Percentiles rank a stretch among this genome's conserved stretches.
These are phyloP conservation scores for Termitomyces titanicus DNA, from an alignment of 768 basidiomycete genomes.

Conservation along the genomic window DNA sequence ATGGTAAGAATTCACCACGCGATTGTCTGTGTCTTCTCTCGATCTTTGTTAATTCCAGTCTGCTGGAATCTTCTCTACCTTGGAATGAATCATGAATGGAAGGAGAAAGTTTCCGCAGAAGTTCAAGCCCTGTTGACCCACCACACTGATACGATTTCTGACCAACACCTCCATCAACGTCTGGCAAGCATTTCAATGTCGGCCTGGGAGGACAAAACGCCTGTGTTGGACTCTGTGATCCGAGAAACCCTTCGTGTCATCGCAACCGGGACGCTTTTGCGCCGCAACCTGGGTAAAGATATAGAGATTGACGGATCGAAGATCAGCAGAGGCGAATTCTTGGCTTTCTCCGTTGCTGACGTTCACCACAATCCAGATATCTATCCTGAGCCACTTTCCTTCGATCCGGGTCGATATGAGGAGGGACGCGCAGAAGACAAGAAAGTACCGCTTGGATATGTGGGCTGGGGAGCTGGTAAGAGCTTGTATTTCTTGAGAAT, in stretches of 20 bases:
- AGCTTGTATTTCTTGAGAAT: neutral
- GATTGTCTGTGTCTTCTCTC: neutral
- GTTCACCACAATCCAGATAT: slow-evolving; percentile 30
- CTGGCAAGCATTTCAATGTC: slow-evolving; percentile 30
- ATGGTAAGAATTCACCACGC: slow-evolving; percentile 19
- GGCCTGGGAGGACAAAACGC: slow-evolving; percentile 38
- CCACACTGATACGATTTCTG: slow-evolving; percentile 20
- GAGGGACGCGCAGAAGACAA: slow-evolving; percentile 32
- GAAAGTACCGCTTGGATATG: slow-evolving; percentile 25
- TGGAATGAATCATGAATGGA: slow-evolving; percentile 30
- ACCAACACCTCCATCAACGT: slow-evolving; percentile 28
- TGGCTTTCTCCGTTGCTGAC: slow-evolving; percentile 29
- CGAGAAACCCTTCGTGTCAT: slow-evolving; percentile 36
- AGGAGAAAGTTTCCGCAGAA: slow-evolving; percentile 24
- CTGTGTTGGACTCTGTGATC: slow-evolving; percentile 31
- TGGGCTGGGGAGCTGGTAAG: slow-evolving; percentile 39
- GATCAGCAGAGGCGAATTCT: slow-evolving; percentile 29
- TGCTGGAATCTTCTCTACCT: slow-evolving; percentile 35
- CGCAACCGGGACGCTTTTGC: slow-evolving; percentile 23
- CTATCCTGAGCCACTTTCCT: slow-evolving; percentile 29
- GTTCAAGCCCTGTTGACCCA: slow-evolving; percentile 26
- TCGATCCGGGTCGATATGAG: slow-evolving; percentile 31
- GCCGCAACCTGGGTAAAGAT: slow-evolving; percentile 30
- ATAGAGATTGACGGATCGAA: slow-evolving; percentile 20
- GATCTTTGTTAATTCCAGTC: slow-evolving; percentile 15